Percentiles rank a stretch among this genome's conserved stretches.
Evolutionary conservation across 2,329 filamentous ascomycete species (phyloP).

Genomic region (Dactylella cylindrospora): DNA sequence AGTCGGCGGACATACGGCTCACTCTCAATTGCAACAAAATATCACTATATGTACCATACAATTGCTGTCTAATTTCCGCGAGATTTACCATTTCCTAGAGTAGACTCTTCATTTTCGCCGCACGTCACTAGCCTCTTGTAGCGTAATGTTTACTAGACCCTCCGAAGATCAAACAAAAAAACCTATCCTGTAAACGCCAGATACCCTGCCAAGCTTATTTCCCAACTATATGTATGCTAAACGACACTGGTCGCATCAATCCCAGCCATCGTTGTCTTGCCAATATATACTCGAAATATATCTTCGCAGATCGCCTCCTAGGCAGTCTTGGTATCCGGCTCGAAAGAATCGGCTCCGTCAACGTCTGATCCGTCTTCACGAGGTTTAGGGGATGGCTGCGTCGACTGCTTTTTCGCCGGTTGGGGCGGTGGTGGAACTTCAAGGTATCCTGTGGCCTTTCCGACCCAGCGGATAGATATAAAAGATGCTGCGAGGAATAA

Average conservation of each 20-base stretch:
- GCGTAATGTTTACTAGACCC: too few relatives aligned
- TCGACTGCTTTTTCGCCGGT: neutral
- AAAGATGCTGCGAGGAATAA: conserved; percentile 23
- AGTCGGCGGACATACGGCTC: too few relatives aligned
- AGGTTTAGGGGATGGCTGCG: neutral
- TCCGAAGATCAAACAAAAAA: too few relatives aligned
- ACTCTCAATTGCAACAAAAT: too few relatives aligned
- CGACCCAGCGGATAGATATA: conserved; percentile 10
- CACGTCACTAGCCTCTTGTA: too few relatives aligned
- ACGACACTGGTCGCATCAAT: neutral
- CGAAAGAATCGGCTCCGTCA: neutral
- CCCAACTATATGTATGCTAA: too few relatives aligned
- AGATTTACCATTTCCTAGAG: too few relatives aligned
- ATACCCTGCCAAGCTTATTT: too few relatives aligned
- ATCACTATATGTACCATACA: too few relatives aligned
- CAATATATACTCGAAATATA: neutral
- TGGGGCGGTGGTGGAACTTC: conserved; percentile 13
- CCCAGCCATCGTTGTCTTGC: neutral
- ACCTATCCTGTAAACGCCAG: too few relatives aligned
- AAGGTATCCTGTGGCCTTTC: conserved; percentile 19
- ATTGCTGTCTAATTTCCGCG: too few relatives aligned
- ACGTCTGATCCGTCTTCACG: neutral
- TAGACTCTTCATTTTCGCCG: too few relatives aligned
- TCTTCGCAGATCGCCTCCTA: neutral
- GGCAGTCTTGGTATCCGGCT: neutral